A percentile compares a stretch with the other conserved stretches of the same genome.
phyloP scores from a whole-genome alignment of 345 rosid species.

The Brassica carinata region DNA sequence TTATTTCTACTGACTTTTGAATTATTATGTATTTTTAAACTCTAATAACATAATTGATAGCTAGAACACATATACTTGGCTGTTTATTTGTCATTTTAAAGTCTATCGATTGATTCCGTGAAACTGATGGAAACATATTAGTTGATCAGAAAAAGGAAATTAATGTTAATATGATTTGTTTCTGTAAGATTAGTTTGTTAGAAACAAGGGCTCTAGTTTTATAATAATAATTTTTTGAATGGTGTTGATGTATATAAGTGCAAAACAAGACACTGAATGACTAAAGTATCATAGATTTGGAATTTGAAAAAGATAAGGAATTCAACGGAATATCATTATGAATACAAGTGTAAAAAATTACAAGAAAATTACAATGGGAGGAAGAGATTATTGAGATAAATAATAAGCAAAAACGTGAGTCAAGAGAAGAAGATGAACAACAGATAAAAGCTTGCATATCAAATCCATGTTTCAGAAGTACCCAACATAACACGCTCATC shows the following conservation, averaged over 20 bases:
- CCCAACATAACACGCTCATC: constrained; percentile 37
- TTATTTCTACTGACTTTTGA: not conserved
- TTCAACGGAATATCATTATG: constrained; percentile 8
- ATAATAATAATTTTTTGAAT: not conserved
- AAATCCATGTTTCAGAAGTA: constrained; percentile 40
- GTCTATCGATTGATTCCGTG: not conserved
- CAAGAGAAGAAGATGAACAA: constrained; percentile 6
- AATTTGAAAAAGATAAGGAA: constrained; percentile 1
- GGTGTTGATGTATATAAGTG: not conserved
- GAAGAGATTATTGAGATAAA: constrained; percentile 14
- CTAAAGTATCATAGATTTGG: not conserved
- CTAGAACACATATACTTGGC: not conserved
- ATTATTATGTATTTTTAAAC: not conserved
- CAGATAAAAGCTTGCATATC: constrained; percentile 26
- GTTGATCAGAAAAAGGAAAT: not conserved
- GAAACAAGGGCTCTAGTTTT: not conserved
- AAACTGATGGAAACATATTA: not conserved
- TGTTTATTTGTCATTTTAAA: not conserved
- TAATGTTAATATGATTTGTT: not conserved
- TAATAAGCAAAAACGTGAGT: constrained; percentile 21
- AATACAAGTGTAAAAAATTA: not conserved
- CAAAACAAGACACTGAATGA: not conserved
- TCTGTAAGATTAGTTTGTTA: not conserved
- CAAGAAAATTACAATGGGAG: not conserved
- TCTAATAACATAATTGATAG: not conserved